Conservation (phyloP, 1,284 basidiomycete species). For the Chiua sp. region DNA sequence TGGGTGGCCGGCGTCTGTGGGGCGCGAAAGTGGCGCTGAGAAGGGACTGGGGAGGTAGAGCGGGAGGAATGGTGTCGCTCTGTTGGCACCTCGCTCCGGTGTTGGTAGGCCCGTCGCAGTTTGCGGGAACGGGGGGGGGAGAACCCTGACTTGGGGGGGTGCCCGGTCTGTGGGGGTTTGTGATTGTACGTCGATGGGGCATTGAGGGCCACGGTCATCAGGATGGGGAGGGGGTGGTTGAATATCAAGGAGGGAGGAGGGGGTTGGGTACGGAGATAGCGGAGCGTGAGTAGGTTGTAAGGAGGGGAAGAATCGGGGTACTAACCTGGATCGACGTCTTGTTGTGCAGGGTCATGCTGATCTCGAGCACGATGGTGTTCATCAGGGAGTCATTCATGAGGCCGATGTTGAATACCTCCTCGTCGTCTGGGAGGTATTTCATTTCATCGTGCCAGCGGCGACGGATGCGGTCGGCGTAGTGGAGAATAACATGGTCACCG, state of each 20-base stretch:
- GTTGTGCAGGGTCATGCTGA: background rate
- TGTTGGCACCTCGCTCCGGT: background rate
- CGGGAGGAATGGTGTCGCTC: background rate
- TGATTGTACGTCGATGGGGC: no score
- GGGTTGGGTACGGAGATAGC: no score
- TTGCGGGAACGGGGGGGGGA: background rate
- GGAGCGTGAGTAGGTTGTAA: no score
- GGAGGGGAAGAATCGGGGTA: no score
- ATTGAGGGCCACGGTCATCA: no score
- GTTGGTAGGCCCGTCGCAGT: no score
- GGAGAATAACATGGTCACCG: background rate
- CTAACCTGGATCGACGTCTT: no score
- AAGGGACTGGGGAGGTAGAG: background rate
- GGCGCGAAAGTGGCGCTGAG: background rate
- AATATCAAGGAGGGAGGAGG: no score
- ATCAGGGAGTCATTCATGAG: background rate
- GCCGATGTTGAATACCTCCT: background rate
- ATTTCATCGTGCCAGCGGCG: background rate
- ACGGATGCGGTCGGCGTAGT: background rate
- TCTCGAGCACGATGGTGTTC: background rate
- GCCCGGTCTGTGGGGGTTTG: background rate
- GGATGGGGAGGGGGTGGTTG: background rate
- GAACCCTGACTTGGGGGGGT: background rate
- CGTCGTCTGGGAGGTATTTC: background rate
- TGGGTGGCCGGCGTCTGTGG: no score